phyloP scores from a whole-genome alignment of 2,329 filamentous ascomycete species.

The Colletotrichum theobromicola region DNA sequence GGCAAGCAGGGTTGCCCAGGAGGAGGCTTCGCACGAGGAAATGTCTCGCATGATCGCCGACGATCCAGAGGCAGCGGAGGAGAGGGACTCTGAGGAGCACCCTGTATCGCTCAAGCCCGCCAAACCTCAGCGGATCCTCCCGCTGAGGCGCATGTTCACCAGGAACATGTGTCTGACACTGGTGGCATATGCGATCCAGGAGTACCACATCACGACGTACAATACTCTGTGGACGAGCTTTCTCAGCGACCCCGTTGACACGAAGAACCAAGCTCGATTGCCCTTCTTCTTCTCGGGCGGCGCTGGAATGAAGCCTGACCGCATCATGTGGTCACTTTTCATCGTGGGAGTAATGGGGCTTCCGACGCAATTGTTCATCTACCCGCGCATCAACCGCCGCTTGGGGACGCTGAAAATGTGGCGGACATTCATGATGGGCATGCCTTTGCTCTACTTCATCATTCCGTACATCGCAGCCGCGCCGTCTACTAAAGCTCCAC shows the following conservation, averaged over 20 bases:
- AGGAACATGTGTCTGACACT: background rate
- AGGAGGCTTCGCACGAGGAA: background rate
- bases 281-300: background rate
- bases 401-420: constrained; percentile 5
- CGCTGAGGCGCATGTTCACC: background rate
- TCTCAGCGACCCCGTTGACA: background rate
- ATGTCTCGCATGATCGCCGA: background rate
- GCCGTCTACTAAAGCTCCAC: background rate
- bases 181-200: background rate
- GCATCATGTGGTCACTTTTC: constrained; percentile 1
- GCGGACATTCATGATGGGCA: background rate
- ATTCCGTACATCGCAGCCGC: constrained; percentile 1
- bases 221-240: constrained; percentile 1
- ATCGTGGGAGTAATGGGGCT: background rate
- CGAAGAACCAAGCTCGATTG: background rate
- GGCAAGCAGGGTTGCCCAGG: background rate
- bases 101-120: background rate
- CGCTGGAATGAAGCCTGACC: background rate
- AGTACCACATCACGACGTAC: constrained; percentile 1
- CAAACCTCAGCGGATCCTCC: background rate
- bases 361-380: background rate
- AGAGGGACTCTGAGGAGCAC: background rate
- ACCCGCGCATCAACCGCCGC: background rate
- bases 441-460: background rate
- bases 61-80: background rate